Evolutionary conservation across 495 filamentous ascomycete genomes (phyloP), one percentile per base, ranked within the genome.

Genomic region (Daldinia caldariorum): DNA sequence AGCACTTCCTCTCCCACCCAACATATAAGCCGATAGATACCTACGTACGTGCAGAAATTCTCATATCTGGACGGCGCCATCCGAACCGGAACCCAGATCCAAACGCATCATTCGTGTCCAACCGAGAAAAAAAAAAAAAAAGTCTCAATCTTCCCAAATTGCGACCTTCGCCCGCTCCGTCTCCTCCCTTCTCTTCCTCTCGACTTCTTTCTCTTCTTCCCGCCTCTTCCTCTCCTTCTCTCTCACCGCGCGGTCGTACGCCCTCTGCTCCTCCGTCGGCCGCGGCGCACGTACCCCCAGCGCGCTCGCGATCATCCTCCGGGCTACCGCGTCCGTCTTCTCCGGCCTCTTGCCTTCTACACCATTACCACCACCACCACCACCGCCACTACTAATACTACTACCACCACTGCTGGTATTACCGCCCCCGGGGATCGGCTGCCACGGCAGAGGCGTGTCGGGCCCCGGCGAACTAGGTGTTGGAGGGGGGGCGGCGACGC

Each of bases 241-340:
- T 76, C 90, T 90, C 54, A 94, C 80, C 10, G 92, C 89, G 58
- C 84, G 84, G 74, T 99, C 95, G 77, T 97, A 99, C 67, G 91
- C 91, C 63, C 84, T 83, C 83, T 97, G 90, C 80, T 97, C 94
- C 74, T 97, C 93, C 10, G 91, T 97, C 75, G 86, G 84, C 82
- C 87, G 91, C 32, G 91, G 92, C 37, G 92, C 87, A 65, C 88
- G 87, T 43, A 98, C 87, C 4, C 95, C 95, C 72, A 99, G 81
- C 6, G 91, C 95, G 22, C 88, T 92, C 0, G 94, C 93, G 75
- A 99, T 97, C 89, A 99, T 83, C 69, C 95, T 84, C 61, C 91
- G 87, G 29, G 95, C 95, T 47, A 94, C 92, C 2, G 94, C 93
- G 66, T 94, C 95, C 63, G 94, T 94, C 80, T 95, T 99, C 80